A percentile compares a stretch with the other conserved stretches of the same genome.
Evolutionary conservation across 768 basidiomycete species (phyloP).

Genomic region (Termitomyces sp.): DNA sequence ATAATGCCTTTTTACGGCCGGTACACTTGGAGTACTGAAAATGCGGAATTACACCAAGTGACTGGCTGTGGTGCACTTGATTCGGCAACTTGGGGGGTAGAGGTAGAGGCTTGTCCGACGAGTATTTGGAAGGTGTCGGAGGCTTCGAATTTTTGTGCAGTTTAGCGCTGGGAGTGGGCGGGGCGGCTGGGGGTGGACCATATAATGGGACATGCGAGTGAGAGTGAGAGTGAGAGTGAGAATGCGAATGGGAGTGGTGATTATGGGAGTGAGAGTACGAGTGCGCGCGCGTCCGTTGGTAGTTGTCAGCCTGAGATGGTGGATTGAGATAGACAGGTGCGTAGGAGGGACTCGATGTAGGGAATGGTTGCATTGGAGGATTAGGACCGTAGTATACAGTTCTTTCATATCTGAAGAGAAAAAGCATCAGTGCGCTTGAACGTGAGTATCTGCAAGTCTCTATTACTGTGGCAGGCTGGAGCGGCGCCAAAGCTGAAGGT

Average conservation of each 20-base stretch:
- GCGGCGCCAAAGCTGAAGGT: constrained; percentile 3
- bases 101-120: constrained; percentile 9
- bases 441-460: neutral
- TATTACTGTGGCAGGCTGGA: constrained; percentile 20
- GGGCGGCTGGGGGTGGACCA: neutral
- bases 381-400: constrained; percentile 15
- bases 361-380: constrained; percentile 12
- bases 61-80: constrained; percentile 11
- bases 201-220: constrained; percentile 24
- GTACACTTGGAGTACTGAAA: constrained; percentile 82
- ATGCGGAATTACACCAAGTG: constrained; percentile 18
- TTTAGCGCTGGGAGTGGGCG: neutral
- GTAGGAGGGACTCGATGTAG: constrained; percentile 9
- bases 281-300: constrained; percentile 10
- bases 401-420: constrained; percentile 18
- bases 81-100: neutral
- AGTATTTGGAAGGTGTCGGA: constrained; percentile 1
- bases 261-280: constrained; percentile 17
- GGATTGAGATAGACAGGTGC: constrained; percentile 11
- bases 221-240: constrained; percentile 13
- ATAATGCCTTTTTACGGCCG: constrained; percentile 77
- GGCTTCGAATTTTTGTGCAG: constrained; percentile 7
- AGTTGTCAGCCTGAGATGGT: constrained; percentile 4
- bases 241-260: constrained; percentile 16
- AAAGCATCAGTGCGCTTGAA: neutral